These are phyloP conservation scores for Gyrodon lividus DNA, from an alignment of 768 basidiomycete genomes.

Conservation along the genomic window DNA sequence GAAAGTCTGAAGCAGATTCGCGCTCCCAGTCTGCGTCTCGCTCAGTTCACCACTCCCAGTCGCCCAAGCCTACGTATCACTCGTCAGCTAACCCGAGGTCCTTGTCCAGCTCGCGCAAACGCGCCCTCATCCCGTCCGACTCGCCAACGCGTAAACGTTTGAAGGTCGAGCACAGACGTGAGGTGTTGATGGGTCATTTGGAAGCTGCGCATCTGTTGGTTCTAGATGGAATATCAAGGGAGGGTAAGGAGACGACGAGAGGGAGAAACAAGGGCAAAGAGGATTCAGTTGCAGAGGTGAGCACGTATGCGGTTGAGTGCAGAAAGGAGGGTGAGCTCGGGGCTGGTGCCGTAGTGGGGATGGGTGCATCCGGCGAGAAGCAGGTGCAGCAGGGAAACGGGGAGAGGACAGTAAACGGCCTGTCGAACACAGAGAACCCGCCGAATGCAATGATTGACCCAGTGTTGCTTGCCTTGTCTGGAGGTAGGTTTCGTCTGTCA, in stretches of 20 bases:
- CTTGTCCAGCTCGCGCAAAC: background rate
- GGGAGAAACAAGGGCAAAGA: constrained; percentile 11
- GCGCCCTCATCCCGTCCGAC: background rate
- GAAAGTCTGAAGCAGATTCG: background rate
- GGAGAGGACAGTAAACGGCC: background rate
- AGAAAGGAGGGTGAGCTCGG: constrained; percentile 5
- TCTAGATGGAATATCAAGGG: constrained; percentile 37
- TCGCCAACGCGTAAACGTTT: background rate
- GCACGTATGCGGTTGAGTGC: background rate
- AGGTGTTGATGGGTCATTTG: constrained; percentile 31
- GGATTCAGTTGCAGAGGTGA: background rate
- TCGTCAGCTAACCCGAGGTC: background rate
- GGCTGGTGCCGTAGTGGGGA: background rate
- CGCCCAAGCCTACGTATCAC: background rate
- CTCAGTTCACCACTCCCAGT: background rate
- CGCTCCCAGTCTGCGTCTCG: background rate
- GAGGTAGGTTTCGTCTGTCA: background rate
- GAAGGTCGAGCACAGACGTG: constrained; percentile 3
- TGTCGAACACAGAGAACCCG: constrained; percentile 10
- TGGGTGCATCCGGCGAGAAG: background rate
- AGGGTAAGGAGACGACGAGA: constrained; percentile 23
- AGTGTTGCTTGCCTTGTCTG: constrained; percentile 26
- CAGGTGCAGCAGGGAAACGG: background rate
- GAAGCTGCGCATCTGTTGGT: constrained; percentile 30
- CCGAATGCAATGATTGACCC: constrained; percentile 32